These are phyloP conservation scores for Eragrostis nindensis DNA, from an alignment of 176 grass and related monocot genomes.

Conservation along the genomic window DNA sequence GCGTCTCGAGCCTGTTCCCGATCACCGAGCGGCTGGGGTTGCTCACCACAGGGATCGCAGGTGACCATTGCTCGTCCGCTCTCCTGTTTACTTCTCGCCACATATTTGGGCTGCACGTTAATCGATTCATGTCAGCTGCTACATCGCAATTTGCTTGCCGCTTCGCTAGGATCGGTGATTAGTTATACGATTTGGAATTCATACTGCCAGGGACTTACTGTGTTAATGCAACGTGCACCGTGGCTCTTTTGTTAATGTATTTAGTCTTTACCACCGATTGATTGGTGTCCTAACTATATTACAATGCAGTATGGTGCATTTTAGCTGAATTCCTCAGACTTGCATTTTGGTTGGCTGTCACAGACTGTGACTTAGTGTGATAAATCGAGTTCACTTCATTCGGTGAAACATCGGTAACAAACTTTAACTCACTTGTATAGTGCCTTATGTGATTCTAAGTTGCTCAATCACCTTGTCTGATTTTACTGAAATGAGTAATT, in stretches of 20 bases:
- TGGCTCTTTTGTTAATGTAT: neutral
- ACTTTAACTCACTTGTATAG: neutral
- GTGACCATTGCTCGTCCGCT: neutral
- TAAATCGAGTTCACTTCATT: neutral
- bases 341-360: neutral
- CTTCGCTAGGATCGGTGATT: neutral
- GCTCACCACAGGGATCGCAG: slow-evolving; percentile 58
- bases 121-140: neutral
- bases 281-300: neutral
- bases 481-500: slow-evolving; percentile 5
- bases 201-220: neutral
- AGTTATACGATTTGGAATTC: neutral
- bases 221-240: no score
- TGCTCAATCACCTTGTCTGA: neutral
- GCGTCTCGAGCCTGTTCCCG: slow-evolving; percentile 50
- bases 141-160: neutral
- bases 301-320: neutral
- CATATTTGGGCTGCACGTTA: neutral
- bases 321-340: neutral
- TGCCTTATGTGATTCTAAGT: no score
- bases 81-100: neutral
- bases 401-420: neutral
- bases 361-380: neutral
- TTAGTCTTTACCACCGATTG: neutral
- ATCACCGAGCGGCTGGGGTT: slow-evolving; percentile 62